Evolutionary conservation across 495 filamentous ascomycete species (phyloP).

Genomic region (Hypoxylon fuscum): DNA sequence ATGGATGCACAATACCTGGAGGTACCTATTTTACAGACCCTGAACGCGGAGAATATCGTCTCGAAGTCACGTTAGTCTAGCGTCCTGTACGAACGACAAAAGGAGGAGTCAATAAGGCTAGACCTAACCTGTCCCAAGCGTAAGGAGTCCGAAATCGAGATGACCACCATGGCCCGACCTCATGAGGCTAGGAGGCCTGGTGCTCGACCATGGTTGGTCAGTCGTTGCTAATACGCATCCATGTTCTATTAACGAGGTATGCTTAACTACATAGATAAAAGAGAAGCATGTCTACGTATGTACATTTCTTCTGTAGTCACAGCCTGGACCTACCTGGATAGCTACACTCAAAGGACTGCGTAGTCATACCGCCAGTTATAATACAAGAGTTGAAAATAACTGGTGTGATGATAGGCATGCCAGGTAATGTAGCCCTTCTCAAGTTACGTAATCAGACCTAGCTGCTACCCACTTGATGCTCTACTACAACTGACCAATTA

Average conservation of each 20-base stretch:
- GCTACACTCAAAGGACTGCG: too few relatives aligned
- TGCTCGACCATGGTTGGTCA: neutral
- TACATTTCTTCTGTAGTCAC: too few relatives aligned
- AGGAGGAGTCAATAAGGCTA: conserved; percentile 23
- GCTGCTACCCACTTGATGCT: too few relatives aligned
- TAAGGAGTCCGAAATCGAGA: conserved; percentile 29
- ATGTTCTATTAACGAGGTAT: conserved; percentile 5
- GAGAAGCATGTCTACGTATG: too few relatives aligned
- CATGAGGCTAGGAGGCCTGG: conserved; percentile 13
- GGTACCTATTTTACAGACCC: neutral
- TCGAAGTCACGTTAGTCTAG: conserved; percentile 33
- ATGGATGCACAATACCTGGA: conserved; percentile 25
- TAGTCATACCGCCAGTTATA: too few relatives aligned
- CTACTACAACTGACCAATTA: too few relatives aligned
- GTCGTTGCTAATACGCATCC: neutral
- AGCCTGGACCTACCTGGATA: too few relatives aligned
- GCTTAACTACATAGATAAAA: too few relatives aligned
- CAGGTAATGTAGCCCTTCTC: too few relatives aligned
- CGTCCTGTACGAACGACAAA: conserved; percentile 2
- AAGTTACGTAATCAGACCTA: too few relatives aligned
- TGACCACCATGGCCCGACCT: conserved; percentile 28
- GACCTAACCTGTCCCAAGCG: conserved; percentile 3
- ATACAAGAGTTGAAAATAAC: too few relatives aligned
- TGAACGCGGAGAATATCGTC: conserved; percentile 37
- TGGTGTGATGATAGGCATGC: too few relatives aligned